Evolutionary conservation across 495 filamentous ascomycete genomes (phyloP).

Genomic region (Filosporella fistucella): DNA sequence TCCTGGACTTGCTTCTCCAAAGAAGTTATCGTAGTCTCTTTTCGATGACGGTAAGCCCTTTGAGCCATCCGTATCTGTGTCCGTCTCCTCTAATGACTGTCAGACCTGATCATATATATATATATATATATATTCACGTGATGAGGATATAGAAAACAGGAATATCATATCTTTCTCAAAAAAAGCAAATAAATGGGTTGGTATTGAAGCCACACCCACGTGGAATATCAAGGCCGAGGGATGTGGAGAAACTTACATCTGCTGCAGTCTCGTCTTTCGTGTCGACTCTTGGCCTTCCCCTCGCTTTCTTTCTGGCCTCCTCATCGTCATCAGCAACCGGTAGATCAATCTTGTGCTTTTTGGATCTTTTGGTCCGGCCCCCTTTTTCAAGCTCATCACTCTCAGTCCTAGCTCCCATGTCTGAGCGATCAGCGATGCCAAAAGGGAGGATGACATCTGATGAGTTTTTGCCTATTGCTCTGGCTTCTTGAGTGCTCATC

Average conservation of each 20-base stretch:
- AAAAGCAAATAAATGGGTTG: neutral
- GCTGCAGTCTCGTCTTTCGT: constrained; percentile 60
- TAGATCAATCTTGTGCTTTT: constrained; percentile 15
- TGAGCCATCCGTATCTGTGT: constrained; percentile 88
- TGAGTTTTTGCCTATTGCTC: neutral
- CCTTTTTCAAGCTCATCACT: constrained; percentile 19
- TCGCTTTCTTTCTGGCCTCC: constrained; percentile 44
- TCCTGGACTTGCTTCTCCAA: constrained; percentile 62
- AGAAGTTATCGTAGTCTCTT: constrained; percentile 74
- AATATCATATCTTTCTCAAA: neutral
- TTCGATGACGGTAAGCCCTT: constrained; percentile 77
- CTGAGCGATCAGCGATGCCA: constrained; percentile 11
- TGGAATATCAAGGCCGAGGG: constrained; percentile 3
- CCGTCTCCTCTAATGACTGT: constrained; percentile 59
- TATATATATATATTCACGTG: constrained; percentile 10
- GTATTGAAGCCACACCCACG: neutral
- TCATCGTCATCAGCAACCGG: constrained; percentile 23
- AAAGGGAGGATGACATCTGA: constrained; percentile 8
- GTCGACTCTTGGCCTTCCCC: constrained; percentile 67
- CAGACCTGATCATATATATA: neutral
- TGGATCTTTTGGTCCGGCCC: constrained; percentile 6
- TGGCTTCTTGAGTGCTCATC: neutral
- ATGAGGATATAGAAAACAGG: neutral
- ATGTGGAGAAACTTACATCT: constrained; percentile 35
- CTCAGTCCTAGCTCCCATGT: constrained; percentile 20